A percentile compares a stretch with the other conserved stretches of the same genome.
phyloP scores from a whole-genome alignment of 495 filamentous ascomycete genomes.

The Saxophila tyrrhenica region DNA sequence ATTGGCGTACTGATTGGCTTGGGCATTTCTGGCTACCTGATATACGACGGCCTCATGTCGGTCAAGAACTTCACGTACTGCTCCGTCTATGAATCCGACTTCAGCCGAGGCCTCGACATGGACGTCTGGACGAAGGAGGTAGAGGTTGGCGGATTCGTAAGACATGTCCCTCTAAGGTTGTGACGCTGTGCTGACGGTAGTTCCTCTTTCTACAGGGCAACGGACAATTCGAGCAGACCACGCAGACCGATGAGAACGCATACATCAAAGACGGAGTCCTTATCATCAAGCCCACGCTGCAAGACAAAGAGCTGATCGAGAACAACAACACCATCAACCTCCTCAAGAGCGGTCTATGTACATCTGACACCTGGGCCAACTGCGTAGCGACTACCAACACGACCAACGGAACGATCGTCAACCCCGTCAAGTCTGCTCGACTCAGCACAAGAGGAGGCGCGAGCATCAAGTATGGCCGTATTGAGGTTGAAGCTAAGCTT shows the following conservation, averaged over 20 bases:
- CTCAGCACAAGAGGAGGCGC: constrained; percentile 60
- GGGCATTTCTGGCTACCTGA: constrained; percentile 51
- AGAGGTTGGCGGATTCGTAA: constrained; percentile 69
- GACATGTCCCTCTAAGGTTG: no score
- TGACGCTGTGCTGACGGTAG: no score
- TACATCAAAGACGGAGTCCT: constrained; percentile 58
- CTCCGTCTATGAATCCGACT: constrained; percentile 58
- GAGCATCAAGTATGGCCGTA: constrained; percentile 66
- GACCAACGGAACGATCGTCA: constrained; percentile 63
- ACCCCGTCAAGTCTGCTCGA: constrained; percentile 66
- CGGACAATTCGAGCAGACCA: constrained; percentile 70
- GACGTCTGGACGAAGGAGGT: constrained; percentile 66
- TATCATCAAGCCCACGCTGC: constrained; percentile 65
- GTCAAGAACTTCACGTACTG: constrained; percentile 70
- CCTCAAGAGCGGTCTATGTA: constrained; percentile 51
- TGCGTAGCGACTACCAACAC: constrained; percentile 56
- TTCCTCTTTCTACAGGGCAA: constrained; percentile 54
- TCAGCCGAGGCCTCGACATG: constrained; percentile 40
- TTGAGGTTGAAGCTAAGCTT: constrained; percentile 67
- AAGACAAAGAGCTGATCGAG: constrained; percentile 51
- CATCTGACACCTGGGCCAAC: constrained; percentile 40
- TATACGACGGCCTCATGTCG: constrained; percentile 57
- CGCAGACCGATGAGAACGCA: constrained; percentile 55
- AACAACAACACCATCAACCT: constrained; percentile 55
- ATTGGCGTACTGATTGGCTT: constrained; percentile 56